Evolutionary conservation across 176 grass and related monocot species (phyloP), one percentile per base, ranked within the genome.

Genomic region (maize (Zea mays)): DNA sequence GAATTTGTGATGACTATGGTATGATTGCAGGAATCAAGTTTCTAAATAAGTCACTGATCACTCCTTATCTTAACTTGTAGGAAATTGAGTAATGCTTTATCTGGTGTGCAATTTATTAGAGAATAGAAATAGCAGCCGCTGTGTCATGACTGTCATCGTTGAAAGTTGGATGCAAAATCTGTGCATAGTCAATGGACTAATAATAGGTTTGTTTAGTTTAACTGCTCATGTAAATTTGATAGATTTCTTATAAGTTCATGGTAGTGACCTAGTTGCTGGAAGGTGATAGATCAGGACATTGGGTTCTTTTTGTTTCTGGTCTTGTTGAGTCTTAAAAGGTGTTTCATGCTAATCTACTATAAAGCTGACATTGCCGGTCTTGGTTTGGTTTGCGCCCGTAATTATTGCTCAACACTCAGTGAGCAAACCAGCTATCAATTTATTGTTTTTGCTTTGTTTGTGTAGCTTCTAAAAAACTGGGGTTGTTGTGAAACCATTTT

Each of bases 61-160:
- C 39, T 67, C 17, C 41, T 43, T 20, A 67, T 67, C 65, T 11
- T 43, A 66, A 66, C 63, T 66, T 42, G 6, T 17, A 66, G 63
- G 38, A 42, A 65, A 10, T 19, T 66, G 38, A 66, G 38, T 42
- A 66, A 15, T 17, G 40, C 38, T 66, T 9, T 66, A 41, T 19
- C 39, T 43, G 16, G 9, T 67, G 15, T 67, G 39, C 39, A 27
- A 43, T 67, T 67, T 67, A 19, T 43, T 42, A 10, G 39, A 20
- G 16, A 67, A 0, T 10, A 67, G 7, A 20, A 19, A 42, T n/a
- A 67, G 9, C 16, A 19, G 38, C 8, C 7, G 1, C 13, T n/a
- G 64, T 67, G 9, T 43, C 38, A 15, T 40, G 39, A 38, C 27
- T 27, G 27, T 27, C 27, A 27, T 27, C 27, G 27, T 65, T 43